Conservation (phyloP, 2,329 filamentous ascomycete genomes). For the Sporothrix pseudoabietina region DNA sequence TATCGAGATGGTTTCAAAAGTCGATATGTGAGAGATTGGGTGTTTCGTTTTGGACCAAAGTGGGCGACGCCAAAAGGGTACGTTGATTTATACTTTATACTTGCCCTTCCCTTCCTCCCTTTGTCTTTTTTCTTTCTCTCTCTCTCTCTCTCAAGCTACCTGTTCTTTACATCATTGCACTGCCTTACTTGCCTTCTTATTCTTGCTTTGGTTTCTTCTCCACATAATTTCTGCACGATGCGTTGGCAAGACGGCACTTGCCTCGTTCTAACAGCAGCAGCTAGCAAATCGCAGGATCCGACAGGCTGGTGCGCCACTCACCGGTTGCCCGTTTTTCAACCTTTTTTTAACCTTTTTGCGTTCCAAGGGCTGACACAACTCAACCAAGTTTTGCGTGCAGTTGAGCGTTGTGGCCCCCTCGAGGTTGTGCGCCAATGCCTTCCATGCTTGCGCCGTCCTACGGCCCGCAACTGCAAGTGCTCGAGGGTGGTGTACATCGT, state of each 20-base stretch:
- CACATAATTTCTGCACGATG: slow-evolving; percentile 44
- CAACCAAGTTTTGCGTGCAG: background rate
- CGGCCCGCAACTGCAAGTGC: slow-evolving; percentile 25
- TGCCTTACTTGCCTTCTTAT: slow-evolving; percentile 32
- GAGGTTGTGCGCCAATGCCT: slow-evolving; percentile 7
- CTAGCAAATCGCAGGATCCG: slow-evolving; percentile 34
- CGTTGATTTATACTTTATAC: slow-evolving; percentile 27
- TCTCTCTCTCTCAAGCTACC: background rate
- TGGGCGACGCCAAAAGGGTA: slow-evolving; percentile 20
- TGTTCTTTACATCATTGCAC: slow-evolving; percentile 25
- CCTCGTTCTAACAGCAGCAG: slow-evolving; percentile 35
- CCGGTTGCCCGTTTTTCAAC: background rate
- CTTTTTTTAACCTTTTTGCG: background rate
- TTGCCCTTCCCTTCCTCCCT: background rate
- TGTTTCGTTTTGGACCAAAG: background rate
- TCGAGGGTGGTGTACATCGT: background rate
- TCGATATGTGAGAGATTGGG: background rate
- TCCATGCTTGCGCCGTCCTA: slow-evolving; percentile 11
- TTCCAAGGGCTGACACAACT: slow-evolving; percentile 15
- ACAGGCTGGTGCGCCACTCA: slow-evolving; percentile 29
- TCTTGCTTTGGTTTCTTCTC: slow-evolving; percentile 36
- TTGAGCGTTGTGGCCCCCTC: slow-evolving; percentile 5
- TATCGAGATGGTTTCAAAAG: background rate
- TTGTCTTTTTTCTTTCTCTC: background rate
- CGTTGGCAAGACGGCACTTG: slow-evolving; percentile 41